Percentiles rank a stretch among this genome's conserved stretches.
Evolutionary conservation across 2,329 filamentous ascomycete genomes (phyloP).

Genomic region (Talaromyces sp.): DNA sequence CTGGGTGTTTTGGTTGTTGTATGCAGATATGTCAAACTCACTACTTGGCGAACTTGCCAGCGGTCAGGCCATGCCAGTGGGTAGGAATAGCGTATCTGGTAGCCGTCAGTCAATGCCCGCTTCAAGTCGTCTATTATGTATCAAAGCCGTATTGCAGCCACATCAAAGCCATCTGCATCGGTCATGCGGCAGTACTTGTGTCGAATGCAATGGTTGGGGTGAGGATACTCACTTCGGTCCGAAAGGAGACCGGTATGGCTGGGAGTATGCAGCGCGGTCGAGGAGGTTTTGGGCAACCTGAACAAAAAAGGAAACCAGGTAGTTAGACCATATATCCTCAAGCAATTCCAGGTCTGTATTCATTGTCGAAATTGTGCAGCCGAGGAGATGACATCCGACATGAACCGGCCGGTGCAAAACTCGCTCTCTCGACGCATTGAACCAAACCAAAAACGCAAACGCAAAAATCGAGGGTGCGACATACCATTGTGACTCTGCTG

Average conservation of each 20-base stretch:
- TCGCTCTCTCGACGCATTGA: background rate
- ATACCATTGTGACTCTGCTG: conserved; percentile 9
- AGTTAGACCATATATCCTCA: background rate
- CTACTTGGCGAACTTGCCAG: conserved; percentile 25
- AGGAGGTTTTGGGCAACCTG: conserved; percentile 7
- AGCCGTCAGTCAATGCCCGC: background rate
- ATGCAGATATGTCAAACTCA: background rate
- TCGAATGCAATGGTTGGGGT: background rate
- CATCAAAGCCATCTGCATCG: background rate
- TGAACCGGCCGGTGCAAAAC: background rate
- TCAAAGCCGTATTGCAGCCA: too few relatives aligned
- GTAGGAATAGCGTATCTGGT: conserved; percentile 45
- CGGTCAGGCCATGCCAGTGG: conserved; percentile 47
- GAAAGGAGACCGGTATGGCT: conserved; percentile 10
- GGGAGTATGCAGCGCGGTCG: conserved; percentile 6
- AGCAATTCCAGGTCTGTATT: background rate
- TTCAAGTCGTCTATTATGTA: too few relatives aligned
- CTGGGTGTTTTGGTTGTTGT: background rate
- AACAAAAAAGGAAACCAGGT: background rate
- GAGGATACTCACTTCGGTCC: conserved; percentile 10
- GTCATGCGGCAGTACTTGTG: background rate
- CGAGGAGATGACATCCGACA: conserved; percentile 6
- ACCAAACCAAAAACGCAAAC: background rate
- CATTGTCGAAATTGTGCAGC: background rate
- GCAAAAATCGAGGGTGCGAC: background rate